Percentiles rank a stretch among this genome's conserved stretches.
Conservation (phyloP, 2,329 filamentous ascomycete genomes). For the Microascus cirrosus region DNA sequence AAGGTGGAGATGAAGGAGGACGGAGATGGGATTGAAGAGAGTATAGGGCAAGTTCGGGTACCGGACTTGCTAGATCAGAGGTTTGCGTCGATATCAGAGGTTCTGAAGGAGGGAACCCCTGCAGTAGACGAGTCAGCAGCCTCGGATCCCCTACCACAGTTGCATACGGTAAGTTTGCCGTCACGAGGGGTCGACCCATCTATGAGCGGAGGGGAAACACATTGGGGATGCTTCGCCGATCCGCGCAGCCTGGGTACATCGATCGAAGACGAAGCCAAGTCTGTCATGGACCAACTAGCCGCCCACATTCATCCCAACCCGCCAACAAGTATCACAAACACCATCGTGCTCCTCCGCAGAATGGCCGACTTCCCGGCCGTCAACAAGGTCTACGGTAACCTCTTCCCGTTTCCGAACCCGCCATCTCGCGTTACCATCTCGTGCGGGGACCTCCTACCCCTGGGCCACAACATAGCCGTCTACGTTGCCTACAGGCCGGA, state of each 20-base stretch:
- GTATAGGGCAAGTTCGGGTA: constrained; percentile 27
- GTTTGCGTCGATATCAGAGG: constrained; percentile 34
- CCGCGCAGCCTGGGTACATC: constrained; percentile 11
- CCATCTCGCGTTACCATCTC: constrained; percentile 78
- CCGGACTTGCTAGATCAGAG: constrained; percentile 57
- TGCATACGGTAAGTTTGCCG: neutral
- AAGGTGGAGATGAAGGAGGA: constrained; percentile 32
- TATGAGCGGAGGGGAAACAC: constrained; percentile 10
- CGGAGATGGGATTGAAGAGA: constrained; percentile 8
- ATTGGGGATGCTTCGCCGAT: constrained; percentile 27
- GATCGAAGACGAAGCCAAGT: constrained; percentile 35
- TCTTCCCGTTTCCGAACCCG: constrained; percentile 71
- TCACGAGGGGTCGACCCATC: neutral
- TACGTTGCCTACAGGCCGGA: constrained; percentile 29
- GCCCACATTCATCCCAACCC: constrained; percentile 22
- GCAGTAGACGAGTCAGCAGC: neutral
- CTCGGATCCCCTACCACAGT: neutral
- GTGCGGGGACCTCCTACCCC: constrained; percentile 56
- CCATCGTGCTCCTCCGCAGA: constrained; percentile 58
- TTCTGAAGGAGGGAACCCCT: neutral
- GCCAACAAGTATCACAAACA: constrained; percentile 36
- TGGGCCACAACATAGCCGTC: constrained; percentile 48
- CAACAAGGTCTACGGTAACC: constrained; percentile 63
- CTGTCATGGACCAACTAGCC: constrained; percentile 33
- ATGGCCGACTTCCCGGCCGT: constrained; percentile 71